These are phyloP conservation scores for Acanthamoeba lenticulata DNA, from an alignment of 208 protist species.

Conservation along the genomic window DNA sequence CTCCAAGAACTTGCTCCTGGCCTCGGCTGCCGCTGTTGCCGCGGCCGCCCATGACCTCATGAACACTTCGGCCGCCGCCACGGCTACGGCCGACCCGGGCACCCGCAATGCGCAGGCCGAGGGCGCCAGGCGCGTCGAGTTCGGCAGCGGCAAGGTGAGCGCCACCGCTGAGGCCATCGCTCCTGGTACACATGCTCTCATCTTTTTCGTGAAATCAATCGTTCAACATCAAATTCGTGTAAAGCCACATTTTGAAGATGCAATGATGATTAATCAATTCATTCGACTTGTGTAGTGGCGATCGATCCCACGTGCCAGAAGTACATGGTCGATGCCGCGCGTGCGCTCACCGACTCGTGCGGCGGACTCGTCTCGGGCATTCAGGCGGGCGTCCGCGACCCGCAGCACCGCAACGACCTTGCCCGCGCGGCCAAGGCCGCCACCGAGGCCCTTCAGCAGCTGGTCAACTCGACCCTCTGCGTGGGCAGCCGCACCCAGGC, in stretches of 20 bases:
- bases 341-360: constrained; percentile 59
- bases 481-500: constrained; percentile 63
- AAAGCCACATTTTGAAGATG: too few species aligned
- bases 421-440: constrained; percentile 58
- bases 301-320: constrained; percentile 63
- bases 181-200: not conserved
- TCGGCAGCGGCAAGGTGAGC: constrained; percentile 61
- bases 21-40: constrained; percentile 48
- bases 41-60: constrained; percentile 55
- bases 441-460: constrained; percentile 66
- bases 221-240: too few species aligned
- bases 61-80: constrained; percentile 33
- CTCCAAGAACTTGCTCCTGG: constrained; percentile 66
- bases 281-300: constrained; percentile 12
- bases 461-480: constrained; percentile 62
- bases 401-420: constrained; percentile 54
- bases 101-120: constrained; percentile 48
- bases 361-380: constrained; percentile 49
- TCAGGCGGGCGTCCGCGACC: constrained; percentile 61
- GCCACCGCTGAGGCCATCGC: constrained; percentile 51
- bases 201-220: too few species aligned
- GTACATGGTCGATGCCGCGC: constrained; percentile 62
- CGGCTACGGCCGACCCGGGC: constrained; percentile 32
- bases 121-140: constrained; percentile 32
- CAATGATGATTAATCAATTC: too few species aligned